These are phyloP conservation scores for Arthonia radiata DNA, from an alignment of 495 filamentous ascomycete genomes.

Conservation along the genomic window DNA sequence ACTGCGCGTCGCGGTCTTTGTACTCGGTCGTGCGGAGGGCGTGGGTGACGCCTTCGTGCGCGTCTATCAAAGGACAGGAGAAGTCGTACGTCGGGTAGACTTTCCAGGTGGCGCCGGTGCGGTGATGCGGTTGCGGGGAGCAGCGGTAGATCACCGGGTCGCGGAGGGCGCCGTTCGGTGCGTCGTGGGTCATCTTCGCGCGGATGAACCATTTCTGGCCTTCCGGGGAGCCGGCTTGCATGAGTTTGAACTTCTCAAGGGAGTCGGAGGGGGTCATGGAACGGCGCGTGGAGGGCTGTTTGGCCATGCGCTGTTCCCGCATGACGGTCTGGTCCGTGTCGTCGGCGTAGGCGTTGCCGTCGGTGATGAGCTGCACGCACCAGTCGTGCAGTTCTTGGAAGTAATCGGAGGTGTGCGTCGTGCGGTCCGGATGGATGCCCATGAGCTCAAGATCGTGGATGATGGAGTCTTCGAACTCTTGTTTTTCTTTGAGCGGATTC, in stretches of 20 bases:
- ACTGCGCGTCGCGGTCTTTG: conserved; percentile 88
- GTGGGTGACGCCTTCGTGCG: conserved; percentile 79
- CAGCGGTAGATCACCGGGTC: conserved; percentile 93
- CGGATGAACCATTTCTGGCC: conserved; percentile 65
- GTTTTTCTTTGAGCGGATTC: conserved; percentile 79
- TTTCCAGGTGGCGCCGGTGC: conserved; percentile 75
- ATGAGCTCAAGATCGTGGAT: conserved; percentile 64
- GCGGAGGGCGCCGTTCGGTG: conserved; percentile 66
- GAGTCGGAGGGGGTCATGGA: conserved; percentile 60
- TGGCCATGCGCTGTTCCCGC: conserved; percentile 50
- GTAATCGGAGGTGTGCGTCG: conserved; percentile 70
- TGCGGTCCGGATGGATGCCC: conserved; percentile 59
- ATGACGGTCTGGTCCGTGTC: conserved; percentile 76
- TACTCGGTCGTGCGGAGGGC: conserved; percentile 92
- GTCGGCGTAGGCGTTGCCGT: conserved; percentile 70
- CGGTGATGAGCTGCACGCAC: conserved; percentile 53
- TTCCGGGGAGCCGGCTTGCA: conserved; percentile 58
- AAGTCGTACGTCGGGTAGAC: conserved; percentile 95
- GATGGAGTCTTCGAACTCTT: conserved; percentile 77
- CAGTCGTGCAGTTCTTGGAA: conserved; percentile 70
- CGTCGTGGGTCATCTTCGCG: conserved; percentile 64
- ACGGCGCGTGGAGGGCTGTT: conserved; percentile 49
- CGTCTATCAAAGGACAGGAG: conserved; percentile 75
- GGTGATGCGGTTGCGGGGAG: conserved; percentile 58
- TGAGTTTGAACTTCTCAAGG: conserved; percentile 58